Evolutionary conservation across 106 monocot genomes (phyloP).

Genomic region (Dendrobium chrysotoxum): DNA sequence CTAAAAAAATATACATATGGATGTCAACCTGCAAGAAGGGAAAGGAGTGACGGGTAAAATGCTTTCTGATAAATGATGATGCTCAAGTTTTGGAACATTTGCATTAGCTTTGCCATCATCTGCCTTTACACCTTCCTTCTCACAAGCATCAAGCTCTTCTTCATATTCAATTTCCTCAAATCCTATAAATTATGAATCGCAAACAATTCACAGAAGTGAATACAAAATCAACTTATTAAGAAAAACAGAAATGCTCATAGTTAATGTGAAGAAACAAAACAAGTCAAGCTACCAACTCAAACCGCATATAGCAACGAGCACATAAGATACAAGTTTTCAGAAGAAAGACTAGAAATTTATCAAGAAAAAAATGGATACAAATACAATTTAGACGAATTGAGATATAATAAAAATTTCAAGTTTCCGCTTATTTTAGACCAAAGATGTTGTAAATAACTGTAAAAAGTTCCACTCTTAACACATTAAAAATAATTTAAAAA

Average conservation of each 20-base stretch:
- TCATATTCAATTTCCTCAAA: slow-evolving; percentile 46
- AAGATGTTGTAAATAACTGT: not conserved
- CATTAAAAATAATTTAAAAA: not conserved
- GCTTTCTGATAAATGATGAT: slow-evolving; percentile 13
- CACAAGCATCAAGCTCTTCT: slow-evolving; percentile 30
- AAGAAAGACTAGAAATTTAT: not conserved
- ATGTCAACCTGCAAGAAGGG: slow-evolving; percentile 45
- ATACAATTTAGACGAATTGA: not conserved
- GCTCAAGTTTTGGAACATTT: slow-evolving; percentile 21
- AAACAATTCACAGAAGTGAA: not conserved
- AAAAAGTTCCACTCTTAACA: not conserved
- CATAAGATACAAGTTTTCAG: not conserved
- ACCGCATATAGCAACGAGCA: not conserved
- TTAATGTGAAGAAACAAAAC: not conserved
- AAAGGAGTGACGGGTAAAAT: slow-evolving; percentile 44
- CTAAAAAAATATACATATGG: not conserved
- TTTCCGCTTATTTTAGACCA: not conserved
- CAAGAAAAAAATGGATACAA: not conserved
- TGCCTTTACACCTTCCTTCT: slow-evolving; percentile 28
- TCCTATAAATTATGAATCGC: too few relatives aligned
- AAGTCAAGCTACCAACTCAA: not conserved
- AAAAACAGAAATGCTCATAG: not conserved
- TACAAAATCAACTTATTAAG: not conserved
- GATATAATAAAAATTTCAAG: not conserved
- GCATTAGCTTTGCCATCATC: slow-evolving; percentile 36